These are phyloP conservation scores for Euryodendron excelsum DNA, from an alignment of 148 eudicot genomes.

Conservation along the genomic window DNA sequence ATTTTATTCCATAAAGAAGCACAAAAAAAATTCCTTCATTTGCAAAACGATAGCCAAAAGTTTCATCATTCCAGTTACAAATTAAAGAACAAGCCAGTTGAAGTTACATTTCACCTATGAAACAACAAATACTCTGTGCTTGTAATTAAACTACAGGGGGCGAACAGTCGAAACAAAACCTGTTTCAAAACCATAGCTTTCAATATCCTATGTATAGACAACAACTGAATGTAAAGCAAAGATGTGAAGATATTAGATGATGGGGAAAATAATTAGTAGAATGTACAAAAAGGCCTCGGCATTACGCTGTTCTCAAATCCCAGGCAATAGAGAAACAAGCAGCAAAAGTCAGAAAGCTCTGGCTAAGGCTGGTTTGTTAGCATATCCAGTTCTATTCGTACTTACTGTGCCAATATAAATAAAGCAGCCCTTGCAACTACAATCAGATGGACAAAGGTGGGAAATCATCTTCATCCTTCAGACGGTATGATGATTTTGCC, in stretches of 20 bases:
- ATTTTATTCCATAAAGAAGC: too few relatives aligned
- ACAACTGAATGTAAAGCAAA: constrained; percentile 5
- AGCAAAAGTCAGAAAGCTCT: background rate
- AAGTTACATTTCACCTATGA: background rate
- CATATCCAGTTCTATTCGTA: background rate
- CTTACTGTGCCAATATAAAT: background rate
- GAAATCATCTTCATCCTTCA: constrained; percentile 87
- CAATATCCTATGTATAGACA: constrained; percentile 2
- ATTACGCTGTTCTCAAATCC: background rate
- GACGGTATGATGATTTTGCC: constrained; percentile 48
- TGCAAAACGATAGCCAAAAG: too few relatives aligned
- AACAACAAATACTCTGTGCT: background rate
- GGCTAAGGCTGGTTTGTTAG: constrained; percentile 13
- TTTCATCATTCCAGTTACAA: background rate
- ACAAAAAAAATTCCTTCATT: too few relatives aligned
- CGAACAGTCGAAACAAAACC: background rate
- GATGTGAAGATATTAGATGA: background rate
- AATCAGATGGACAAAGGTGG: constrained; percentile 72
- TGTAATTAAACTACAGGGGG: background rate
- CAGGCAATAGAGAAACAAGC: background rate
- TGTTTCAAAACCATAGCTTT: constrained; percentile 1
- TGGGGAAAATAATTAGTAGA: background rate
- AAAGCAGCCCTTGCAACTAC: constrained; percentile 7
- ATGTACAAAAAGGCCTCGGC: constrained; percentile 3
- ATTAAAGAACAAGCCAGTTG: background rate